Percentiles rank a stretch among this genome's conserved stretches.
Evolutionary conservation across 352 stramenopile genomes (phyloP).

Genomic region (Pythium dissimile): DNA sequence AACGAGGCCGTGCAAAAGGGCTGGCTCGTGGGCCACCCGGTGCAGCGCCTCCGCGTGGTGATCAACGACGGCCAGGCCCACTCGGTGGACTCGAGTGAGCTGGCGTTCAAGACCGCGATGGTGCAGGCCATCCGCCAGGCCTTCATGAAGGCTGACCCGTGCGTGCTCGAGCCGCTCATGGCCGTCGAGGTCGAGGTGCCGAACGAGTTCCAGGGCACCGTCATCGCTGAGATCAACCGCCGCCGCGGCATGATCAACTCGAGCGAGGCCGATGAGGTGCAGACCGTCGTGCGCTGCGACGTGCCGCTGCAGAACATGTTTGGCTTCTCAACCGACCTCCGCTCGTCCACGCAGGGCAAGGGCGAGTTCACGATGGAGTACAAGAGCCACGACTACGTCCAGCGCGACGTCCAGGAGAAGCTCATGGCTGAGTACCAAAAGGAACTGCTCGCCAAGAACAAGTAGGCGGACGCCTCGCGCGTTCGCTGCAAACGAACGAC

Average conservation of each 20-base stretch:
- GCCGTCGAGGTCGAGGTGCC: conserved; percentile 92
- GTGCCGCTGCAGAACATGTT: conserved; percentile 99
- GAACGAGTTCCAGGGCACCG: conserved; percentile 95
- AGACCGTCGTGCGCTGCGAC: conserved; percentile 89
- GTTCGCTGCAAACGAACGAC: not conserved
- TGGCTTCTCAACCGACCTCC: conserved; percentile 97
- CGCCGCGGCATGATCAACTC: conserved; percentile 95
- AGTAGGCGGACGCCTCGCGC: conserved; percentile 30
- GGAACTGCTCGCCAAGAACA: conserved; percentile 77
- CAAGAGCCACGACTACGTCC: conserved; percentile 94
- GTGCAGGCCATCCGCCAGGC: conserved; percentile 93
- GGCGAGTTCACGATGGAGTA: conserved; percentile 99
- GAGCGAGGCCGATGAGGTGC: conserved; percentile 94
- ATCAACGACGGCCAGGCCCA: conserved; percentile 93
- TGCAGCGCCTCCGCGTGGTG: conserved; percentile 84
- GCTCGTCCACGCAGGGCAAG: conserved; percentile 95
- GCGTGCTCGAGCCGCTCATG: conserved; percentile 97
- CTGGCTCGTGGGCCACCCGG: conserved; percentile 94
- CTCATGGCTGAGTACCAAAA: conserved; percentile 94
- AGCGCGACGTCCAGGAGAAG: conserved; percentile 92
- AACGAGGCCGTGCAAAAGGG: conserved; percentile 95
- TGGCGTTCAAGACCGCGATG: conserved; percentile 97
- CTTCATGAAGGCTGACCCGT: conserved; percentile 91
- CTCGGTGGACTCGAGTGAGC: conserved; percentile 97
- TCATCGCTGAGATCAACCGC: conserved; percentile 92